These are phyloP conservation scores for Aspergillus sparsus DNA, from an alignment of 495 filamentous ascomycete genomes.

Conservation along the genomic window DNA sequence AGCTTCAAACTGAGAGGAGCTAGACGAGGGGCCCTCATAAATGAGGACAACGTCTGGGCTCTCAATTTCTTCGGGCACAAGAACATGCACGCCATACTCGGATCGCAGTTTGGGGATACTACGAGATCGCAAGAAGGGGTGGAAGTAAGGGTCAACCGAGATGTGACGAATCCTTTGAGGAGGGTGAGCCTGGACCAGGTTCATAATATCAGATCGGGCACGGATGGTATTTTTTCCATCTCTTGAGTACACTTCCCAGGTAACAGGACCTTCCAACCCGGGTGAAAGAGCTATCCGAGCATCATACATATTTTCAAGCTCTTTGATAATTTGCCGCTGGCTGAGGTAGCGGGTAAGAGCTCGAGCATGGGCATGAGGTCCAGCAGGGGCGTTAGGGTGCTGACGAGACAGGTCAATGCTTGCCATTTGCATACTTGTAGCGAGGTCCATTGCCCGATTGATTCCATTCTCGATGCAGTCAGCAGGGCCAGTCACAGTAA, in stretches of 20 bases:
- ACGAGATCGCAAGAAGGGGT: conserved; percentile 69
- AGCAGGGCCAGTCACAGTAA: conserved; percentile 79
- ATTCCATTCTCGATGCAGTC: conserved; percentile 70
- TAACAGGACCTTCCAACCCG: conserved; percentile 59
- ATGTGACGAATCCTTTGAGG: conserved; percentile 71
- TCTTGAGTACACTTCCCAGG: conserved; percentile 82
- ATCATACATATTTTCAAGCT: conserved; percentile 73
- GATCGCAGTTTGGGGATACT: conserved; percentile 62
- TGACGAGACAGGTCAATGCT: conserved; percentile 76
- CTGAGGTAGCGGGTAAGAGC: conserved; percentile 82
- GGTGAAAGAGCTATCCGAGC: conserved; percentile 79
- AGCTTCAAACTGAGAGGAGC: conserved; percentile 62
- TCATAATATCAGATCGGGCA: conserved; percentile 78
- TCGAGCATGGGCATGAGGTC: conserved; percentile 73
- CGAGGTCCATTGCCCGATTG: conserved; percentile 78
- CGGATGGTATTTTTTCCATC: conserved; percentile 81
- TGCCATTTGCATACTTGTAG: conserved; percentile 75
- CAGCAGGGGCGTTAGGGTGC: conserved; percentile 69
- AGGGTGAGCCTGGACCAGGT: conserved; percentile 75
- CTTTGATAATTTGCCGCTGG: conserved; percentile 71
- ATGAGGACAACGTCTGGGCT: conserved; percentile 74
- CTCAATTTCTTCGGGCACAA: conserved; percentile 68
- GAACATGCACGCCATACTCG: conserved; percentile 76
- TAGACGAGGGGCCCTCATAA: conserved; percentile 68
- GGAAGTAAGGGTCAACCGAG: conserved; percentile 81